phyloP scores from a whole-genome alignment of 83 land plant genomes.

The Diphasiastrum complanatum region DNA sequence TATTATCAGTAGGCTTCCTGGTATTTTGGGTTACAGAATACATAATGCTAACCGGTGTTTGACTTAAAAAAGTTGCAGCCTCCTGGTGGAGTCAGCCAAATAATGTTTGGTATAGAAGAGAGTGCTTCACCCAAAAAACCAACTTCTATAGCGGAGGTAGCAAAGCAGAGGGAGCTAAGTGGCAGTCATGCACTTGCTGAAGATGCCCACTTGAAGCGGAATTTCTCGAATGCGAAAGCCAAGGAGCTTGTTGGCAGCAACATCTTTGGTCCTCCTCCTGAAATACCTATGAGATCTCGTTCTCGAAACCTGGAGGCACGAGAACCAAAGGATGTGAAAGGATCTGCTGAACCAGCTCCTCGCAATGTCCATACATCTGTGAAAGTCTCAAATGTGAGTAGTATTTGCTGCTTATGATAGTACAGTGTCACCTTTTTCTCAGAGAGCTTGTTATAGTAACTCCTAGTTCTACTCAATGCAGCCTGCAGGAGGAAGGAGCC shows the following conservation, averaged over 20 bases:
- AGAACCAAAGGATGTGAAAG: conserved; percentile 14
- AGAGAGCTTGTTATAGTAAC: too few relatives aligned
- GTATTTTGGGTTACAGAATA: too few relatives aligned
- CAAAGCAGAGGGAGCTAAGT: conserved; percentile 31
- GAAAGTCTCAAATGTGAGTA: conserved; percentile 16
- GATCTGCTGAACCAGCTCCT: conserved; percentile 5
- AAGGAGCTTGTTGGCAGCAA: conserved; percentile 67
- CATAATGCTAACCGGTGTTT: not conserved
- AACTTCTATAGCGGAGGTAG: conserved; percentile 16
- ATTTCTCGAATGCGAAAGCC: conserved; percentile 50
- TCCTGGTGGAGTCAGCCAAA: conserved; percentile 12
- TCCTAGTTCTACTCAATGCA: not conserved
- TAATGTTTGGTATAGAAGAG: conserved; percentile 2
- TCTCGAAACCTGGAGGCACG: conserved; percentile 26
- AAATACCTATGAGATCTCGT: conserved; percentile 35
- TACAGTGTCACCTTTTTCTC: too few relatives aligned
- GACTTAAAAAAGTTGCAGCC: too few relatives aligned
- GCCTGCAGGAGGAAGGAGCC: conserved; percentile 14
- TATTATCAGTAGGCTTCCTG: too few relatives aligned
- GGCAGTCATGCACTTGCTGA: conserved; percentile 3
- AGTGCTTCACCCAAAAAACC: conserved; percentile 7
- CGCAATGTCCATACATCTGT: conserved; percentile 7
- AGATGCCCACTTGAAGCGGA: conserved; percentile 37
- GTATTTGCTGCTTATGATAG: too few relatives aligned
- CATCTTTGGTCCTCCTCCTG: conserved; percentile 61